Base-by-base conservation (phyloP, 495 filamentous ascomycete species). In the Penicillium subrubescens region DNA sequence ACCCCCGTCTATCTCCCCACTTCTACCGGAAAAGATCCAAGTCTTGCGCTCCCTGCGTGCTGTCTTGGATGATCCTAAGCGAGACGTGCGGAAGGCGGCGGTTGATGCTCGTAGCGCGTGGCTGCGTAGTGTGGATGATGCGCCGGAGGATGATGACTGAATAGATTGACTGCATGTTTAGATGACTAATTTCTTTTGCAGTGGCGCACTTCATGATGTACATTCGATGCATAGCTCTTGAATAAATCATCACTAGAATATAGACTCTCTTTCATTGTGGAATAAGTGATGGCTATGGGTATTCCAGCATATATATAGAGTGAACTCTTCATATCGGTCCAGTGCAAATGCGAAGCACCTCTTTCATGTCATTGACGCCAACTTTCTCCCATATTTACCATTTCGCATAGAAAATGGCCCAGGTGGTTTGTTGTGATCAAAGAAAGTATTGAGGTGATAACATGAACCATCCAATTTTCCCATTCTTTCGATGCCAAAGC, bases 101-200 rank as follows among this genome's bases (percentile, higher is more conserved):
- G 89, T 92, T 33, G 85, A 86, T 79, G 89, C 88, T 73, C 68
- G 89, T 37, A 81, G 76, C n/a, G 85, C 77, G 48, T 92, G 90
- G 90, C 75, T 89, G 44, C 74, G 81, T 48, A 70, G 73, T 37
- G 83, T 83, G 21, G 78, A 90, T 73, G 89, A 89, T 79, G 88
- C 88, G 21, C 82, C 81, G 5, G 86, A 83, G 31, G 83, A 86
- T 23, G 84, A 88, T 1, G 82, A 84, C 35, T 81, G 71, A 69
- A 39, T 15, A 21, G 29, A 17, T n/a, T 34, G 44, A 14, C 8
- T 25, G 10, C 44, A 48, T 8, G 19, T 25, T 10, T 48, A 48
- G 19, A 52, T 5, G 43, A 48, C 25, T 2, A 52, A 1, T 29
- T 33, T 33, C 31, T 3, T 31, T 31, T 31, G n/a, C 25, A 7